Evolutionary conservation across 2,329 filamentous ascomycete genomes (phyloP).

Genomic region (Aspergillus sp.): DNA sequence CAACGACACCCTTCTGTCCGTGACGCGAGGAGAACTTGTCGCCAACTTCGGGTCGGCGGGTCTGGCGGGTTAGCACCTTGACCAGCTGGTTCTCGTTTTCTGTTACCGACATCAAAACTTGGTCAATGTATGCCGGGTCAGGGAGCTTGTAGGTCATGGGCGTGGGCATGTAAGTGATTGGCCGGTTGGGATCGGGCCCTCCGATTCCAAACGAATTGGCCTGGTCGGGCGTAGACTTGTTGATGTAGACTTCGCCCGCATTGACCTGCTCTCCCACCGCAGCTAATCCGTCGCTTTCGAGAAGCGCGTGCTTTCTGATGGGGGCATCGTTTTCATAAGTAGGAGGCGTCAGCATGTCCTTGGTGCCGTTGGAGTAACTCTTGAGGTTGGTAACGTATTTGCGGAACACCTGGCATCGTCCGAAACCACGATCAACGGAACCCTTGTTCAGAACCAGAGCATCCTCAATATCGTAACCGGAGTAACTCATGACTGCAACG

Average conservation of each 20-base stretch:
- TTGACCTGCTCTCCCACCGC: conserved; percentile 79
- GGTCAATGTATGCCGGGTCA: conserved; percentile 88
- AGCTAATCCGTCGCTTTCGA: conserved; percentile 85
- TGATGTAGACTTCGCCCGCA: conserved; percentile 80
- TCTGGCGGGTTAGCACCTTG: conserved; percentile 96
- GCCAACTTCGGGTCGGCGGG: conserved; percentile 86
- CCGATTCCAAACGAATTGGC: conserved; percentile 67
- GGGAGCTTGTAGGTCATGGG: conserved; percentile 72
- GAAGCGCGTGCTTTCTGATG: conserved; percentile 67
- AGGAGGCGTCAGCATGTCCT: conserved; percentile 59
- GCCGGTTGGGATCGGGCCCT: conserved; percentile 57
- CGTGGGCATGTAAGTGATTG: conserved; percentile 36
- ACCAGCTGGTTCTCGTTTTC: conserved; percentile 83
- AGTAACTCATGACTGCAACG: conserved; percentile 99
- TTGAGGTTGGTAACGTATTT: conserved; percentile 87
- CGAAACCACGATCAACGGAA: conserved; percentile 91
- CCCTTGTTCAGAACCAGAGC: conserved; percentile 95
- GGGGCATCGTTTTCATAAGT: conserved; percentile 62
- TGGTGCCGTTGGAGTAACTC: conserved; percentile 79
- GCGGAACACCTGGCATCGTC: conserved; percentile 95
- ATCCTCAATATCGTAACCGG: conserved; percentile 99
- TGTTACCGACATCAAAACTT: conserved; percentile 88
- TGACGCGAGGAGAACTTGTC: conserved; percentile 99
- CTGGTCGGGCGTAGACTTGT: conserved; percentile 83
- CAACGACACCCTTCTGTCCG: conserved; percentile 96